Evolutionary conservation across 1,284 basidiomycete species (phyloP).

Genomic region (Inonotus obliquus): DNA sequence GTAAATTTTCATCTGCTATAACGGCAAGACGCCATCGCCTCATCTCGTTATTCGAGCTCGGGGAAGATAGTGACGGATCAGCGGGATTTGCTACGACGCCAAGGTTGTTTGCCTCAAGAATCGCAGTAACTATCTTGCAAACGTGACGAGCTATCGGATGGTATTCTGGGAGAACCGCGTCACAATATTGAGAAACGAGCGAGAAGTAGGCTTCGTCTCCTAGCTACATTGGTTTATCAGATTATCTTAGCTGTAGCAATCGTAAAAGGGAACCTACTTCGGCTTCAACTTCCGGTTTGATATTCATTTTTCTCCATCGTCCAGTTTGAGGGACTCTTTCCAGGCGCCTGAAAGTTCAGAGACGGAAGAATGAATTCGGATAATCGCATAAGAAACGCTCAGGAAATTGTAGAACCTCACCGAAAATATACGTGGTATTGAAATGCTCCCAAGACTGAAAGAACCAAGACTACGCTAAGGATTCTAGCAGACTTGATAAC

Average conservation of each 20-base stretch:
- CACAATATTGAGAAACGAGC: conserved; percentile 39
- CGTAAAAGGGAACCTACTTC: not conserved
- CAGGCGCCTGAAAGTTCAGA: conserved; percentile 27
- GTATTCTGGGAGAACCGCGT: conserved; percentile 58
- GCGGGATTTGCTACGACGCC: conserved; percentile 42
- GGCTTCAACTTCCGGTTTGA: conserved; percentile 24
- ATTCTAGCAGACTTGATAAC: not conserved
- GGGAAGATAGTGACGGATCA: not conserved
- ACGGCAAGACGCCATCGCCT: conserved; percentile 70
- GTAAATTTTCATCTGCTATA: conserved; percentile 65
- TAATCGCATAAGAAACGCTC: not conserved
- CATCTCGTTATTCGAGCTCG: not conserved
- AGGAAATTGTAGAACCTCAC: not conserved
- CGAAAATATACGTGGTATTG: not conserved
- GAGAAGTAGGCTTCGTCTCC: conserved; percentile 1
- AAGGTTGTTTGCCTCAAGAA: conserved; percentile 70
- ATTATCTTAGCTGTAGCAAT: too few species aligned
- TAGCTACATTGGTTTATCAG: not conserved
- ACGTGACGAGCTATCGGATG: conserved; percentile 68
- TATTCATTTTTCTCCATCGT: conserved; percentile 80
- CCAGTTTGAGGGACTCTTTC: conserved; percentile 82
- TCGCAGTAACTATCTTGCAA: conserved; percentile 63
- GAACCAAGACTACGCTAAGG: not conserved
- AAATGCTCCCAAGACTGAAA: not conserved
- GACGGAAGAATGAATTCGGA: too few species aligned